Conservation (phyloP, 345 rosid species). For the Pistacia vera region DNA sequence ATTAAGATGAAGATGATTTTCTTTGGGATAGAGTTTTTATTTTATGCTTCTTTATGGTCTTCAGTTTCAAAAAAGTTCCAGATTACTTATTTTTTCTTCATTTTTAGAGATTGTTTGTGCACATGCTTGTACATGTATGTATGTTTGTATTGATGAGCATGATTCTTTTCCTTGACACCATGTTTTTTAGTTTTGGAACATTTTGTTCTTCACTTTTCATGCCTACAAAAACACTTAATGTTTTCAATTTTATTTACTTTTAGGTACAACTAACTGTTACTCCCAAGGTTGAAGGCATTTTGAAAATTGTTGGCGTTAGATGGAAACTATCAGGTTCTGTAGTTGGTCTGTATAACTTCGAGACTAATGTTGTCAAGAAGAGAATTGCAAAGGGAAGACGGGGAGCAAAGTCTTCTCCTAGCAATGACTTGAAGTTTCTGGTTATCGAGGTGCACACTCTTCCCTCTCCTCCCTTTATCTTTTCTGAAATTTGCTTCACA, state of each 20-base stretch:
- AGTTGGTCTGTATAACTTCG: conserved; percentile 69
- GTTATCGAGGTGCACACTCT: conserved; percentile 73
- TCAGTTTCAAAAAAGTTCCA: no score
- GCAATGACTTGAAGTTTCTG: conserved; percentile 62
- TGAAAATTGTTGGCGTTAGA: conserved; percentile 84
- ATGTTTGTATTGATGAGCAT: neutral
- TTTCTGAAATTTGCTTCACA: conserved; percentile 20
- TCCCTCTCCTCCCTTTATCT: neutral
- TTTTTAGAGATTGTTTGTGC: no score
- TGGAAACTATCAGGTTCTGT: conserved; percentile 91
- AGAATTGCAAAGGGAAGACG: conserved; percentile 51
- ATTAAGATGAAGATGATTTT: no score
- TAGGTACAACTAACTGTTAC: conserved; percentile 91
- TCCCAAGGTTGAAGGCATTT: conserved; percentile 80
- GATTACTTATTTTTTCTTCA: no score
- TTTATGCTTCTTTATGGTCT: neutral
- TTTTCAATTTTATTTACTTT: conserved; percentile 17
- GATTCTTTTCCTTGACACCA: neutral
- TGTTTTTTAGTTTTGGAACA: neutral
- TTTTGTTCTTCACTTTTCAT: neutral
- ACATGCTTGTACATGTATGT: neutral
- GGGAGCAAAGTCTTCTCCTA: conserved; percentile 53
- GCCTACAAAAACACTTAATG: conserved; percentile 3
- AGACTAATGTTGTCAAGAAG: conserved; percentile 47
- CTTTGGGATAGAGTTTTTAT: no score